phyloP scores from a whole-genome alignment of 164 flowering plant species.

The Chloranthus sessilifolius region DNA sequence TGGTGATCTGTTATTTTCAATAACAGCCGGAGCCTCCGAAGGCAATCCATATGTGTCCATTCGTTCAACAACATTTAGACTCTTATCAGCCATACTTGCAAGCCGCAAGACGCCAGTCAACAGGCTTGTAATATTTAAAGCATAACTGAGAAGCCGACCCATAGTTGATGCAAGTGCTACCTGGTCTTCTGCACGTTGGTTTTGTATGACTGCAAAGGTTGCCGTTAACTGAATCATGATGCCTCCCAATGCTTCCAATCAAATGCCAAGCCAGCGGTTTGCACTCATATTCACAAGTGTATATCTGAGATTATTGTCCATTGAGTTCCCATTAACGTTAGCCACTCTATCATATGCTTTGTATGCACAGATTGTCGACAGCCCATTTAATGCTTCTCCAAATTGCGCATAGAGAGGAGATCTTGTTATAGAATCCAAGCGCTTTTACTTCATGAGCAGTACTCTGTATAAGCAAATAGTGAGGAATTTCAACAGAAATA shows the following conservation, averaged over 20 bases:
- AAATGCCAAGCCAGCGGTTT: slow-evolving; percentile 94
- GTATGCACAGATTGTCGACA: slow-evolving; percentile 88
- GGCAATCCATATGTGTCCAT: slow-evolving; percentile 86
- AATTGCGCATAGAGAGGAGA: slow-evolving; percentile 99
- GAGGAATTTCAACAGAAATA: too few species aligned
- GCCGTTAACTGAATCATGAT: slow-evolving; percentile 98
- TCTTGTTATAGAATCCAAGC: slow-evolving; percentile 85
- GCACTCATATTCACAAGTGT: slow-evolving; percentile 88
- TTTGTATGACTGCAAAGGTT: slow-evolving; percentile 95
- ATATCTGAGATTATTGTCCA: slow-evolving; percentile 91
- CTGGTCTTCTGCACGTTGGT: slow-evolving; percentile 81
- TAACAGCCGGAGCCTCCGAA: slow-evolving; percentile 77
- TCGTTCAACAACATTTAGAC: slow-evolving; percentile 90
- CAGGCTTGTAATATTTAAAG: slow-evolving; percentile 81
- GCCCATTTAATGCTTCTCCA: slow-evolving; percentile 95
- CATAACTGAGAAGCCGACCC: slow-evolving; percentile 97
- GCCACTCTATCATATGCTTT: slow-evolving; percentile 98
- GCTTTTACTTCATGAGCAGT: slow-evolving; percentile 96
- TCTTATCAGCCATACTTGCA: slow-evolving; percentile 93
- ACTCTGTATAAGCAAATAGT: too few species aligned
- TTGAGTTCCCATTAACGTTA: slow-evolving; percentile 74
- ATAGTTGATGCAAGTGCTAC: slow-evolving; percentile 92
- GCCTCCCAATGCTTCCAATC: slow-evolving; percentile 89
- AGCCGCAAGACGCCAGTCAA: slow-evolving; percentile 83
- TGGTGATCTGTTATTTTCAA: slow-evolving; percentile 84